Base-by-base conservation (phyloP, 352 stramenopile species). In the Thraustotheca clavata region DNA sequence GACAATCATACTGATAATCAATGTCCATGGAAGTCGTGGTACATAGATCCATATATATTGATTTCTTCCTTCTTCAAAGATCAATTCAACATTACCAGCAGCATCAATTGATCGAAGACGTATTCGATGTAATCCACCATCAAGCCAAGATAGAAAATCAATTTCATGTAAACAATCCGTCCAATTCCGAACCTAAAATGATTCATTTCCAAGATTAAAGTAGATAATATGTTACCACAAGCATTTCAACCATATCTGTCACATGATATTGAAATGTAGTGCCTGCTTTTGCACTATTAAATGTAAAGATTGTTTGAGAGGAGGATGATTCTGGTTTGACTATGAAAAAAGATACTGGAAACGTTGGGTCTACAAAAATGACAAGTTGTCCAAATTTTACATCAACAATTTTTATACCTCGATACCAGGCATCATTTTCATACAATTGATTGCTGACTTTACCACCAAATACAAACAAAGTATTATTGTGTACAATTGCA, bases 181-280 rank as follows among this genome's bases (percentile, higher is more conserved):
- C 81, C 81, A 90, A 54, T 88, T 88, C 59, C 81, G 77, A 33
- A 90, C 78, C 50, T 60, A 7, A 6, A 52, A 14, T 6, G 6
- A 22, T 6, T 29, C 6, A 50, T 14, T 6, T 14, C 43, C 43
- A 50, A 6, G 43, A 50, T 6, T 14, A 29, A 29, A 6, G 7
- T 14, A 6, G 6, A 29, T 6, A 50, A 29, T 6, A 11, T 9
- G 24, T 74, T 12, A 88, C 70, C 16, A 98, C 87, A n/a, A 86
- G 70, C 61, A 83, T 76, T 70, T 94, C 79, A 35, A 96, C 76
- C 40, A 77, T 69, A 68, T 97, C 79, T 26, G 89, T 74, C 32
- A 98, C 70, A 67, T 96, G 88, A 67, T 98, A 97, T 71, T 98
- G 87, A 66, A 97, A 98, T 31, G 96, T 79, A 46, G 83, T 89